A percentile compares a stretch with the other conserved stretches of the same genome.
phyloP scores from a whole-genome alignment of 805 yeast genomes.

The Yamadazyma sp. region DNA sequence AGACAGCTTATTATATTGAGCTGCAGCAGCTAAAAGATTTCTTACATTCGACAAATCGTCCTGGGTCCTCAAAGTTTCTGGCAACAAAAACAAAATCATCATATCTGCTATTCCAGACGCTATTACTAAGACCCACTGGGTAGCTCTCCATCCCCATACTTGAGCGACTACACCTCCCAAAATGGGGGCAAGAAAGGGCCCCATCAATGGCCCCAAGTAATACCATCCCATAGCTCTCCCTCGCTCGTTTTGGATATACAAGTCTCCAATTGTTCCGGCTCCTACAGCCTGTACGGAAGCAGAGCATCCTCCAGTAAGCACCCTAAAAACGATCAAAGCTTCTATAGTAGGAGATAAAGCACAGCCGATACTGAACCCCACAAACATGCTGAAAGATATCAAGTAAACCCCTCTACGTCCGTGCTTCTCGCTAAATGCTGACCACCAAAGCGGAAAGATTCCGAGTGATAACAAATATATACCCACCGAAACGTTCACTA shows the following conservation, averaged over 20 bases:
- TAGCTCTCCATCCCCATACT: slow-evolving; percentile 84
- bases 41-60: slow-evolving; percentile 58
- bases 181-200: slow-evolving; percentile 79
- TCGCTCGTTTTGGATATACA: slow-evolving; percentile 64
- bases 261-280: slow-evolving; percentile 82
- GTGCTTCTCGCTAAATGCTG: slow-evolving; percentile 67
- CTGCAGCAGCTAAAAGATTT: slow-evolving; percentile 31
- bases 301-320: slow-evolving; percentile 75
- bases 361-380: slow-evolving; percentile 70
- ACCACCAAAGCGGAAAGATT: slow-evolving; percentile 87
- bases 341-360: slow-evolving; percentile 62
- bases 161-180: slow-evolving; percentile 70
- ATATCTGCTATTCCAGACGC: slow-evolving; percentile 55
- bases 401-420: slow-evolving; percentile 78
- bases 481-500: slow-evolving; percentile 79
- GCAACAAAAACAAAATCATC: slow-evolving; percentile 56
- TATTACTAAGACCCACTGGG: slow-evolving; percentile 81
- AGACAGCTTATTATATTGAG: slow-evolving; percentile 3
- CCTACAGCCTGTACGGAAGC: slow-evolving; percentile 89
- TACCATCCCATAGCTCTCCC: slow-evolving; percentile 79
- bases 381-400: slow-evolving; percentile 60
- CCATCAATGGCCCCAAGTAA: slow-evolving; percentile 78
- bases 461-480: slow-evolving; percentile 73
- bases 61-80: slow-evolving; percentile 74
- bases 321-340: slow-evolving; percentile 65